Evolutionary conservation across 2,329 filamentous ascomycete genomes (phyloP).

Genomic region (Colletotrichum caudatum): DNA sequence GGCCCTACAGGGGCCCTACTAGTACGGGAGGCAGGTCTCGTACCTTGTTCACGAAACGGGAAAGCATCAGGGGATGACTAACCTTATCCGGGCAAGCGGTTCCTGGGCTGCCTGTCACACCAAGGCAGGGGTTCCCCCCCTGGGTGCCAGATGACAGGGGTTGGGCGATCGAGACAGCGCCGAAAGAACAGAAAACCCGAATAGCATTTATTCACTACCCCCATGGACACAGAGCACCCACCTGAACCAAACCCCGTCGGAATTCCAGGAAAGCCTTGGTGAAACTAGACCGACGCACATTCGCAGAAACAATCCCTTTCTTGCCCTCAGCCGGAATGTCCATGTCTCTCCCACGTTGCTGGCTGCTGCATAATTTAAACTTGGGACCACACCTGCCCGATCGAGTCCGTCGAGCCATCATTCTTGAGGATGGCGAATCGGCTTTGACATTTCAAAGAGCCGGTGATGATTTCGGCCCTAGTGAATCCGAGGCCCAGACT

Average conservation of each 20-base stretch:
- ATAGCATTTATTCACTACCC: neutral
- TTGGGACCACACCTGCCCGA: neutral
- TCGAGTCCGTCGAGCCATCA: conserved; percentile 14
- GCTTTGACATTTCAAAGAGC: neutral
- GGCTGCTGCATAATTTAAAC: conserved; percentile 20
- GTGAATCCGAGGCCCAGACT: conserved; percentile 17
- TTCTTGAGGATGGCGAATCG: conserved; percentile 15
- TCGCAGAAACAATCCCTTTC: conserved; percentile 39
- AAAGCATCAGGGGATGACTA: conserved; percentile 16
- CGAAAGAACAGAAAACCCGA: neutral
- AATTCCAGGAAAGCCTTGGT: conserved; percentile 6
- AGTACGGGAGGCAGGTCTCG: too few relatives aligned
- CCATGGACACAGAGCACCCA: too few relatives aligned
- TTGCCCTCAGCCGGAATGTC: conserved; percentile 31
- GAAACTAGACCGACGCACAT: neutral
- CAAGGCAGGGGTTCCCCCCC: conserved; percentile 29
- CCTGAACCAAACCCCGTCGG: neutral
- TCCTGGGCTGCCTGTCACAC: conserved; percentile 14
- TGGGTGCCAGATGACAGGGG: conserved; percentile 9
- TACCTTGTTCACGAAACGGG: conserved; percentile 10
- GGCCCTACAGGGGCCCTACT: too few relatives aligned
- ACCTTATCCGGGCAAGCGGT: conserved; percentile 36
- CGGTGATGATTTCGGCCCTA: neutral
- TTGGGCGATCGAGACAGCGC: neutral
- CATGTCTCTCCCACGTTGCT: conserved; percentile 18